Conservation (phyloP, 1,284 basidiomycete species). For the Apiotrichum sp. region DNA sequence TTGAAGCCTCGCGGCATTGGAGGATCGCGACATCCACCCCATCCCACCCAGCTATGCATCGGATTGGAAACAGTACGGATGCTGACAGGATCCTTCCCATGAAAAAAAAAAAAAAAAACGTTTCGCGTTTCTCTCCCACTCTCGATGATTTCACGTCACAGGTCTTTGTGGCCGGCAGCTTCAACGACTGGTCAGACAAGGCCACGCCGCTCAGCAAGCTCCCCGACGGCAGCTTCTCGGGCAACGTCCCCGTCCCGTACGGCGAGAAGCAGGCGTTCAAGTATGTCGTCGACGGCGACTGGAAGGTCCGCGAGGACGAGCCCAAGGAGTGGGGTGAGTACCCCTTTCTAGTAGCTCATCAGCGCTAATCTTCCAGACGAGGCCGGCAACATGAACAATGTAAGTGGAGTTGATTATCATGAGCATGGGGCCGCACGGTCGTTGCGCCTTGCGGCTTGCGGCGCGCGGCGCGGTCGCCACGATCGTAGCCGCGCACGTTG, state of each 20-base stretch:
- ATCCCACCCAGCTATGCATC: too few relatives aligned
- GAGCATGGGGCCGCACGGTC: not conserved
- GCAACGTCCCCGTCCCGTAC: slow-evolving; percentile 34
- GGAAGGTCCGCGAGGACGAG: slow-evolving; percentile 48
- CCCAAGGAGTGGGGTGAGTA: slow-evolving; percentile 47
- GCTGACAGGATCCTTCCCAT: too few relatives aligned
- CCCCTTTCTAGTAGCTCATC: not conserved
- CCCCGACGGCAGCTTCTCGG: slow-evolving; percentile 36
- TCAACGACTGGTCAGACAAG: slow-evolving; percentile 45
- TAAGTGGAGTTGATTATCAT: slow-evolving; percentile 7
- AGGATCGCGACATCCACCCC: too few relatives aligned
- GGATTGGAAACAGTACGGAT: too few relatives aligned
- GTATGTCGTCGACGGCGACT: slow-evolving; percentile 47
- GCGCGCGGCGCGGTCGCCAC: too few relatives aligned
- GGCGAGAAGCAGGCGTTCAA: slow-evolving; percentile 47
- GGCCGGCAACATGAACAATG: slow-evolving; percentile 49
- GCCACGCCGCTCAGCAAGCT: slow-evolving; percentile 38
- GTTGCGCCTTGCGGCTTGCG: too few relatives aligned
- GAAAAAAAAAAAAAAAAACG: too few relatives aligned
- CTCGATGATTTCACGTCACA: slow-evolving; percentile 2
- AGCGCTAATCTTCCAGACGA: slow-evolving; percentile 30
- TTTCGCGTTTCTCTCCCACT: not conserved
- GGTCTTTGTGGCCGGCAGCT: slow-evolving; percentile 44
- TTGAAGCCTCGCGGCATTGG: too few relatives aligned
- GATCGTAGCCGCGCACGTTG: too few relatives aligned